phyloP scores from a whole-genome alignment of 2,329 filamentous ascomycete species.

The Incumbomyces delicatus region DNA sequence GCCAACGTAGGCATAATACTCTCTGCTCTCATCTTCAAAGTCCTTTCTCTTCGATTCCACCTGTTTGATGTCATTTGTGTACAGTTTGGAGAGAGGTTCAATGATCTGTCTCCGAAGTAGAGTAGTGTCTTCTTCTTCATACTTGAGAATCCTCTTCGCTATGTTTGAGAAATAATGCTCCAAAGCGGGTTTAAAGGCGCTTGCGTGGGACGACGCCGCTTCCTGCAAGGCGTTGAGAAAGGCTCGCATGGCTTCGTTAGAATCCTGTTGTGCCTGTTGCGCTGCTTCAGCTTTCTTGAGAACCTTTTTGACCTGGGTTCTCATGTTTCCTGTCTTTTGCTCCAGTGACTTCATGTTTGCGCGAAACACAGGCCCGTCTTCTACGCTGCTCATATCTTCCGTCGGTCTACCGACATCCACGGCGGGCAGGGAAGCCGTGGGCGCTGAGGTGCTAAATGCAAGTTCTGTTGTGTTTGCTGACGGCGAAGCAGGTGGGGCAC shows the following conservation, averaged over 20 bases:
- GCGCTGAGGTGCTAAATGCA: conserved; percentile 24
- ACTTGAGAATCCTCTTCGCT: conserved; percentile 75
- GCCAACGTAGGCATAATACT: conserved; percentile 93
- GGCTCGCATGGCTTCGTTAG: conserved; percentile 72
- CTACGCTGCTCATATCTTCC: conserved; percentile 73
- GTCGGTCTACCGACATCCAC: conserved; percentile 79
- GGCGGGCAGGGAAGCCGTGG: conserved; percentile 44
- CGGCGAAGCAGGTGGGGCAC: conserved; percentile 24
- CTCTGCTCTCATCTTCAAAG: conserved; percentile 97
- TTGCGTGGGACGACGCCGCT: conserved; percentile 80
- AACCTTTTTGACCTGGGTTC: conserved; percentile 88
- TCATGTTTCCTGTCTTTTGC: conserved; percentile 93
- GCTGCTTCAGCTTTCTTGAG: conserved; percentile 89
- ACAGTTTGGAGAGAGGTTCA: conserved; percentile 82
- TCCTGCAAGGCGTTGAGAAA: conserved; percentile 84
- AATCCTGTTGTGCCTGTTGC: conserved; percentile 65
- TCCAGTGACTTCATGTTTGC: conserved; percentile 95
- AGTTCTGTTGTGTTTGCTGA: conserved; percentile 16
- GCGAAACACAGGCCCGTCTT: conserved; percentile 90
- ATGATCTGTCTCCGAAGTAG: conserved; percentile 92
- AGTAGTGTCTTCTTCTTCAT: conserved; percentile 72
- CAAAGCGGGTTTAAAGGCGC: conserved; percentile 90
- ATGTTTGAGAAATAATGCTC: conserved; percentile 99
- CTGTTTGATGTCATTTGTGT: conserved; percentile 94
- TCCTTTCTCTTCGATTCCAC: conserved; percentile 94